Conservation (phyloP, 495 filamentous ascomycete species). For the Penicillium samsonianum region DNA sequence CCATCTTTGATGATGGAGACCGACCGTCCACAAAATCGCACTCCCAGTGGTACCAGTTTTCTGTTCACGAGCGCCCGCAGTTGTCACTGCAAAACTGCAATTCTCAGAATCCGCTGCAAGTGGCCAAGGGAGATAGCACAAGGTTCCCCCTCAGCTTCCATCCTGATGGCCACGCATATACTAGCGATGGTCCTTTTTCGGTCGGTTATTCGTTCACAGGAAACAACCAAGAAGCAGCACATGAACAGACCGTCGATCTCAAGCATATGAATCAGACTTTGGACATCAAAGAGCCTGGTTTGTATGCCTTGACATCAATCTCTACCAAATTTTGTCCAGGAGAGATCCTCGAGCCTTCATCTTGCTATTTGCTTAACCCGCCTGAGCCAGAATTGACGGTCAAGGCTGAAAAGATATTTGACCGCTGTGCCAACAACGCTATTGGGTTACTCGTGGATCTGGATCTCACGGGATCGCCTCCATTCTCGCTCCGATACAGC, state of each 20-base stretch:
- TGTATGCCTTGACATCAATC: constrained; percentile 80
- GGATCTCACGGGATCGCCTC: constrained; percentile 85
- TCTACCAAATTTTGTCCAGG: constrained; percentile 79
- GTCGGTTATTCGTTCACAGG: constrained; percentile 60
- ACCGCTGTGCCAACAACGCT: constrained; percentile 91
- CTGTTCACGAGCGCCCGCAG: constrained; percentile 82
- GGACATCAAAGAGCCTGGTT: constrained; percentile 70
- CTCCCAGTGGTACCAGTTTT: constrained; percentile 76
- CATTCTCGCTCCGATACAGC: constrained; percentile 76
- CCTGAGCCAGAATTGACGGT: constrained; percentile 79
- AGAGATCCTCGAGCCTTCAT: constrained; percentile 87
- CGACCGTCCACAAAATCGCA: constrained; percentile 53
- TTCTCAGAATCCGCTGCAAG: constrained; percentile 73
- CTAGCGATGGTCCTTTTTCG: constrained; percentile 44
- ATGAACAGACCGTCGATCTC: constrained; percentile 47
- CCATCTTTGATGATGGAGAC: constrained; percentile 57
- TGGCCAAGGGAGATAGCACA: constrained; percentile 68
- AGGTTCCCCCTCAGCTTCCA: constrained; percentile 73
- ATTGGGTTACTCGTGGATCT: constrained; percentile 86
- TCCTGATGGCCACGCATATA: constrained; percentile 56
- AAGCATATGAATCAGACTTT: constrained; percentile 40
- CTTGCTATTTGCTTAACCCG: constrained; percentile 86
- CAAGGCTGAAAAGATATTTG: constrained; percentile 74
- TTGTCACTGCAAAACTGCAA: constrained; percentile 73
- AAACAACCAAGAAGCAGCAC: constrained; percentile 47